Percentiles rank a stretch among this genome's conserved stretches.
phyloP scores from a whole-genome alignment of 176 grass and related monocot species.

The Aegilops umbellulata region DNA sequence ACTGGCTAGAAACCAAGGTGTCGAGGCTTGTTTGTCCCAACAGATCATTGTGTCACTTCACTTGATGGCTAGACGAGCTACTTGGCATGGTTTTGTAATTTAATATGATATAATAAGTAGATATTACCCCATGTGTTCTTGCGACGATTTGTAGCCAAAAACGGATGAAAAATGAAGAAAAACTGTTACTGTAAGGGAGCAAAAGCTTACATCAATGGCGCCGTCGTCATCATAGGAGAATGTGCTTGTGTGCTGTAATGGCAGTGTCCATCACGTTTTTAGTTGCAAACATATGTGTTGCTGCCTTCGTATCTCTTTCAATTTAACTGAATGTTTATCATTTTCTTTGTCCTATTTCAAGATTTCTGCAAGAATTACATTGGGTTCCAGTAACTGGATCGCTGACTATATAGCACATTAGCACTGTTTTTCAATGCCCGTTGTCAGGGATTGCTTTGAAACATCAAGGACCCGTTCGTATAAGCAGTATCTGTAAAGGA shows the following conservation, averaged over 20 bases:
- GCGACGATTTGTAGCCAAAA: neutral
- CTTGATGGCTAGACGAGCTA: neutral
- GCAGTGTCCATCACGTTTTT: neutral
- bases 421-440: neutral
- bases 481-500: too few relatives aligned
- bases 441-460: neutral
- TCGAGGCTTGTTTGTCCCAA: neutral
- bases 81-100: conserved; percentile 23
- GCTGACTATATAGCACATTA: neutral
- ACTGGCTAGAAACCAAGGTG: conserved; percentile 1
- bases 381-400: neutral
- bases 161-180: neutral
- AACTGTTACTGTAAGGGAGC: neutral
- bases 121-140: neutral
- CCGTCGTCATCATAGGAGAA: neutral
- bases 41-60: neutral
- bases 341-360: neutral
- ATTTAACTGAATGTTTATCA: neutral
- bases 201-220: neutral
- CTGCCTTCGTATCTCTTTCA: neutral
- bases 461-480: neutral
- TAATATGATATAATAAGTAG: conserved; percentile 23
- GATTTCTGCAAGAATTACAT: neutral
- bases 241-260: neutral
- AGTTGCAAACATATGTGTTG: neutral